phyloP scores from a whole-genome alignment of 2,329 filamentous ascomycete species.

The Tolypocladium endophyticum region DNA sequence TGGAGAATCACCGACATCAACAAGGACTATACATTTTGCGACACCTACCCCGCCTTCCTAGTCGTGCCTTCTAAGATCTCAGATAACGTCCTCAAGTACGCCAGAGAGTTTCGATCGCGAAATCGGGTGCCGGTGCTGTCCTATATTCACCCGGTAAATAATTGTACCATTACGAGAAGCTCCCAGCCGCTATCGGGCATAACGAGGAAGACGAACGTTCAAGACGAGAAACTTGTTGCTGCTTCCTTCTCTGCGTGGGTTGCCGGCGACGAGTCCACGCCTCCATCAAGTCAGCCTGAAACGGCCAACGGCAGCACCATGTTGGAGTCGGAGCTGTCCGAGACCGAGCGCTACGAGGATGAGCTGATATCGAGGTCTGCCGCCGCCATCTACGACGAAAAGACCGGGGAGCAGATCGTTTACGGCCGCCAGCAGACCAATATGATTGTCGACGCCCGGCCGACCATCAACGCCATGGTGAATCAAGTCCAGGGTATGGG shows the following conservation, averaged over 20 bases:
- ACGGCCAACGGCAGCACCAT: slow-evolving; percentile 21
- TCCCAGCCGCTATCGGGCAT: slow-evolving; percentile 87
- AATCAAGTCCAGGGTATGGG: slow-evolving; percentile 91
- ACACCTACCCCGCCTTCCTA: slow-evolving; percentile 80
- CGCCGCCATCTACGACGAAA: slow-evolving; percentile 39
- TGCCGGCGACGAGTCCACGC: slow-evolving; percentile 20
- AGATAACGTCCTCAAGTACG: slow-evolving; percentile 95
- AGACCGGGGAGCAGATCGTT: slow-evolving; percentile 52
- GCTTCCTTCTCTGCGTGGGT: slow-evolving; percentile 63
- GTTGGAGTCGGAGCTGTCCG: slow-evolving; percentile 40
- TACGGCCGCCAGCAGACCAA: slow-evolving; percentile 93
- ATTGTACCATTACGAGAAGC: slow-evolving; percentile 90
- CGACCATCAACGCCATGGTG: slow-evolving; percentile 85
- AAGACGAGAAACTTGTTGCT: slow-evolving; percentile 87
- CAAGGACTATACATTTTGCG: slow-evolving; percentile 78
- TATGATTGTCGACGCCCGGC: slow-evolving; percentile 89
- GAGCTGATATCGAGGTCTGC: slow-evolving; percentile 41
- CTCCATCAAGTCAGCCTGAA: slow-evolving; percentile 38
- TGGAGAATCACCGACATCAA: slow-evolving; percentile 93
- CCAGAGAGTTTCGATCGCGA: slow-evolving; percentile 77
- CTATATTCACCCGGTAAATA: slow-evolving; percentile 94
- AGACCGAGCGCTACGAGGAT: slow-evolving; percentile 58
- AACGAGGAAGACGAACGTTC: slow-evolving; percentile 78
- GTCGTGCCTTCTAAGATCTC: slow-evolving; percentile 83
- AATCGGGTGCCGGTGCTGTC: slow-evolving; percentile 80